A percentile compares a stretch with the other conserved stretches of the same genome.
These are phyloP conservation scores for Musa troglodytarum DNA, from an alignment of 176 grass and related monocot species.

Conservation along the genomic window DNA sequence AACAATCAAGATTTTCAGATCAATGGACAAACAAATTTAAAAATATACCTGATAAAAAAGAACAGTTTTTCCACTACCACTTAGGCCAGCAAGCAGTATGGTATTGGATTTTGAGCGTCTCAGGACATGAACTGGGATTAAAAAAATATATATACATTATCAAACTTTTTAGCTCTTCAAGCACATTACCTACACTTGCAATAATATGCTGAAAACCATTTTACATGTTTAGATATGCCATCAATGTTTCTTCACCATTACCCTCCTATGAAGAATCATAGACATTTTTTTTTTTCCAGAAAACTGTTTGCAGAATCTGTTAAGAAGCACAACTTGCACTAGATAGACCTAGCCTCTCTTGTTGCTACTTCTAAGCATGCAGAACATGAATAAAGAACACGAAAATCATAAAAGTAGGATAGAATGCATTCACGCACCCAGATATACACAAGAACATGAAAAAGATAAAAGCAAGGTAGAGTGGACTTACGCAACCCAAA, in stretches of 20 bases:
- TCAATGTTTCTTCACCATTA: neutral
- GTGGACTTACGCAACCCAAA: slow-evolving; percentile 35
- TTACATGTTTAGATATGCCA: neutral
- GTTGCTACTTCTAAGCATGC: too few relatives aligned
- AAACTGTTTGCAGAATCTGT: neutral
- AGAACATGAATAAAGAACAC: too few relatives aligned
- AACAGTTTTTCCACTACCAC: slow-evolving; percentile 85
- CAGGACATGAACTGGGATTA: slow-evolving; percentile 42
- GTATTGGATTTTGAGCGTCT: slow-evolving; percentile 69
- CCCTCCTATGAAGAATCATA: neutral
- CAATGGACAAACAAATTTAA: neutral
- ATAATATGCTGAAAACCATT: neutral
- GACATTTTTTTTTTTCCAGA: neutral
- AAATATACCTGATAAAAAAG: slow-evolving; percentile 80
- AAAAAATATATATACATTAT: neutral
- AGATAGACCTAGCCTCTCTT: too few relatives aligned
- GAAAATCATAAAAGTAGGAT: too few relatives aligned
- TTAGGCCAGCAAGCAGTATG: slow-evolving; percentile 69
- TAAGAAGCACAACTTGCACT: too few relatives aligned
- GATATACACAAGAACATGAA: slow-evolving; percentile 1
- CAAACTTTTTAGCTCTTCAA: neutral
- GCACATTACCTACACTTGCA: neutral
- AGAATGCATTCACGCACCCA: too few relatives aligned
- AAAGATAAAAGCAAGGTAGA: neutral
- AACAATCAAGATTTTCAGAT: too few relatives aligned